Evolutionary conservation across 371 early-diverging fungal genomes (phyloP).

Genomic region (Lichtheimia ornata): DNA sequence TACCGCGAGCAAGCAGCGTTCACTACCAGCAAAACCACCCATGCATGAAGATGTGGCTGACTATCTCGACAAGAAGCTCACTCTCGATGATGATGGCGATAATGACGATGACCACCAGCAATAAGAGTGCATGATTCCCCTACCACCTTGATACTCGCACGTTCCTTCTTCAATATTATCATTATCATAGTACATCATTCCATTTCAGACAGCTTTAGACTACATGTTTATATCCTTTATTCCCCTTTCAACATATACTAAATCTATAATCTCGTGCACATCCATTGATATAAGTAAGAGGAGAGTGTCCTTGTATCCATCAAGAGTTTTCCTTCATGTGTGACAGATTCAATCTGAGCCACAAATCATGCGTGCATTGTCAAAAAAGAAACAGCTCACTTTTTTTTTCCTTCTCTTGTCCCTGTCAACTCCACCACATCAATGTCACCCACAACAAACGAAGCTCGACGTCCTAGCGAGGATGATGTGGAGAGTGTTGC

Average conservation of each 20-base stretch:
- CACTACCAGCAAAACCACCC: conserved; percentile 19
- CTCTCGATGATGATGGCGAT: conserved; percentile 9
- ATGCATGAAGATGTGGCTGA: conserved; percentile 14
- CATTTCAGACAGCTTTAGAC: background rate
- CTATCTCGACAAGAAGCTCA: conserved; percentile 20
- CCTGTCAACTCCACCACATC: background rate
- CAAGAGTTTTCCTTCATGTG: background rate
- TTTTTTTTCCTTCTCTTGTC: background rate
- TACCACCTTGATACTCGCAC: background rate
- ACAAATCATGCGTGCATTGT: no score
- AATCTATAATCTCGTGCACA: no score
- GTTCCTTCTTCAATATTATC: background rate
- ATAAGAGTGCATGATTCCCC: background rate
- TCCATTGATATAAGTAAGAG: no score
- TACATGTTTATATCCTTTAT: no score
- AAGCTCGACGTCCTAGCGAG: background rate
- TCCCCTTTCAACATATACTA: no score
- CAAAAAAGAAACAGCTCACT: no score
- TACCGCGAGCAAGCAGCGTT: conserved; percentile 2
- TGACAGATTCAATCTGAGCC: background rate
- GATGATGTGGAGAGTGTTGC: background rate
- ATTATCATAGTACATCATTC: no score
- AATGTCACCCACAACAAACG: conserved; percentile 7
- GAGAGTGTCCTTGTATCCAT: background rate
- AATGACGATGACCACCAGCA: background rate